A percentile compares a stretch with the other conserved stretches of the same genome.
Conservation (phyloP, 495 filamentous ascomycete genomes). For the Bombardia bombarda region DNA sequence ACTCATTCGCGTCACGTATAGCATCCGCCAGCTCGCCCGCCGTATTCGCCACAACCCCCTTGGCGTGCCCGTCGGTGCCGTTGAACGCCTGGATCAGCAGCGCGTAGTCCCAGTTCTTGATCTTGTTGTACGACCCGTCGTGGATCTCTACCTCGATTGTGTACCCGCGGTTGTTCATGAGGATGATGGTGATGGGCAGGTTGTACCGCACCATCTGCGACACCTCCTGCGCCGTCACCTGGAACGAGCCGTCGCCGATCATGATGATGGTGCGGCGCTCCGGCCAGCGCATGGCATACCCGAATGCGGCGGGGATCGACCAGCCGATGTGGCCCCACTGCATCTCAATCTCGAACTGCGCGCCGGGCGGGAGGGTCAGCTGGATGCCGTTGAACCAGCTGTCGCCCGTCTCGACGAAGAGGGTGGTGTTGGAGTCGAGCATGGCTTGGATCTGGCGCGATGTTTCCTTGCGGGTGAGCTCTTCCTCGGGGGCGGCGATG, state of each 20-base stretch:
- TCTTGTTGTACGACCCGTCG: conserved; percentile 24
- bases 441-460: conserved; percentile 10
- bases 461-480: conserved; percentile 15
- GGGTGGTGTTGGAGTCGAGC: conserved; percentile 2
- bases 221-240: conserved; percentile 23
- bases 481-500: conserved; percentile 2
- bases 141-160: conserved; percentile 46
- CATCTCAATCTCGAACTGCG: conserved; percentile 23
- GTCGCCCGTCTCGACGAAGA: conserved; percentile 20
- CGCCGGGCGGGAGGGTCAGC: conserved; percentile 11
- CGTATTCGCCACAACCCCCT: conserved; percentile 11
- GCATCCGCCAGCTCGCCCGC: conserved; percentile 14
- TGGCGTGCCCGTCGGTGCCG: conserved; percentile 10
- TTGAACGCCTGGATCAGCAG: conserved; percentile 16
- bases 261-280: conserved; percentile 14
- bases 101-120: conserved; percentile 20
- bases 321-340: conserved; percentile 24
- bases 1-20: not conserved
- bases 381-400: conserved; percentile 20
- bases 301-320: conserved; percentile 18
- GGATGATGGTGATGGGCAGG: conserved; percentile 20
- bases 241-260: conserved; percentile 22
- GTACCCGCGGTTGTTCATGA: conserved; percentile 43
- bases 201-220: conserved; percentile 21
- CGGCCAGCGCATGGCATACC: conserved; percentile 13